These are phyloP conservation scores for Gliomastix tumulicola DNA, from an alignment of 2,329 filamentous ascomycete genomes.

Conservation along the genomic window DNA sequence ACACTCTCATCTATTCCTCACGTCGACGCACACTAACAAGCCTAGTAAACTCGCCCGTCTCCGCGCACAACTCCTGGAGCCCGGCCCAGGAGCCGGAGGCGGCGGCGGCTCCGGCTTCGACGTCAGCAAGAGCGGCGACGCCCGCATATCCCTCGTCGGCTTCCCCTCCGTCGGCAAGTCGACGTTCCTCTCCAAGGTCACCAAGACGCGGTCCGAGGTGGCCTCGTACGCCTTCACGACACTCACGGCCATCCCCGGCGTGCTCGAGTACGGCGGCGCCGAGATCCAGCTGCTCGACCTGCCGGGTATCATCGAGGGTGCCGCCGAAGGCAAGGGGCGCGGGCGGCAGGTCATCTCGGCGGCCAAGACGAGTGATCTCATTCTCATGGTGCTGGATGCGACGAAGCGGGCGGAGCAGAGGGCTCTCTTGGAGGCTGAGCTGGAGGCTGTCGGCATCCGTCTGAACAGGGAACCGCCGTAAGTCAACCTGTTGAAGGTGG, in stretches of 20 bases:
- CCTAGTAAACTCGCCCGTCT: constrained; percentile 96
- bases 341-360: constrained; percentile 95
- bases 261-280: constrained; percentile 93
- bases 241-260: constrained; percentile 91
- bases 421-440: constrained; percentile 78
- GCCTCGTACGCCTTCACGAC: constrained; percentile 97
- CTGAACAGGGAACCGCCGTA: constrained; percentile 87
- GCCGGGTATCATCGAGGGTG: constrained; percentile 96
- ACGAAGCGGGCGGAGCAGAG: constrained; percentile 95
- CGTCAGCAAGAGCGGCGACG: constrained; percentile 94
- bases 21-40: too few species aligned
- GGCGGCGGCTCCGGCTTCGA: constrained; percentile 82
- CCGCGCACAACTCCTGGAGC: constrained; percentile 89
- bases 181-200: constrained; percentile 97
- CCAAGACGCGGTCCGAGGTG: constrained; percentile 93
- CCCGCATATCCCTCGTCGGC: constrained; percentile 93
- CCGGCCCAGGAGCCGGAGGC: constrained; percentile 68
- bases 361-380: constrained; percentile 95
- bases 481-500: too few species aligned
- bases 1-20: too few species aligned
- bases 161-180: constrained; percentile 99
- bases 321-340: constrained; percentile 89
- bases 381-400: constrained; percentile 94
- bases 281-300: constrained; percentile 98
- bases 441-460: constrained; percentile 92